These are phyloP conservation scores for Coffea canephora DNA, from an alignment of 257 asterid species.

Conservation along the genomic window DNA sequence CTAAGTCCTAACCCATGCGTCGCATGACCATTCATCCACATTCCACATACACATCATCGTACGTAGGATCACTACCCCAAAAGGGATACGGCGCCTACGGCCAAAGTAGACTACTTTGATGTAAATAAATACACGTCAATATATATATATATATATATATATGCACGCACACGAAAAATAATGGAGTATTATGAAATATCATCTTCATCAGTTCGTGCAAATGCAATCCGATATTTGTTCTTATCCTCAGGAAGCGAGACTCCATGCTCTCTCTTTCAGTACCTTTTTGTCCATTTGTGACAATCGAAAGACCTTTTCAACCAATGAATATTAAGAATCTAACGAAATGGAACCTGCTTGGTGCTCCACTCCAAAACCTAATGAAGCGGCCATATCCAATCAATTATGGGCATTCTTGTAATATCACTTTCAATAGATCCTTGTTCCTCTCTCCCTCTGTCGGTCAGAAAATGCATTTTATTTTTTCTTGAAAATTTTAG, in stretches of 20 bases:
- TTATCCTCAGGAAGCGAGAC: constrained; percentile 10
- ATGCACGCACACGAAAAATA: no score
- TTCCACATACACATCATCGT: neutral
- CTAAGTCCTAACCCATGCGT: no score
- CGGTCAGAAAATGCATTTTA: constrained; percentile 5
- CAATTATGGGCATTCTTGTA: constrained; percentile 8
- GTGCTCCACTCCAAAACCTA: neutral
- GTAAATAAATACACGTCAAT: neutral
- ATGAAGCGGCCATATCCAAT: neutral
- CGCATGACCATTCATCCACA: neutral
- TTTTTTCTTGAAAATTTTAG: neutral
- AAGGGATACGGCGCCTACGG: neutral
- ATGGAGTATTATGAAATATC: neutral
- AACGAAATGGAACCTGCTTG: neutral
- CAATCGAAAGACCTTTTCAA: constrained; percentile 6
- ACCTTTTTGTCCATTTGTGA: constrained; percentile 28
- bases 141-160: no score
- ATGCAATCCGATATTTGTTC: constrained; percentile 15
- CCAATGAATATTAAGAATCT: neutral
- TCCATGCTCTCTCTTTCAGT: constrained; percentile 35
- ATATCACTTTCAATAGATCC: constrained; percentile 3
- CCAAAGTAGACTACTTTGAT: no score
- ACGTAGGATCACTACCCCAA: no score
- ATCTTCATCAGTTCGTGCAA: neutral
- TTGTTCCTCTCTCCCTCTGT: constrained; percentile 3